Evolutionary conservation across 192 early-diverging fungal species (phyloP), one percentile per base, ranked within the genome.

Genomic region (Podila clonocystis): DNA sequence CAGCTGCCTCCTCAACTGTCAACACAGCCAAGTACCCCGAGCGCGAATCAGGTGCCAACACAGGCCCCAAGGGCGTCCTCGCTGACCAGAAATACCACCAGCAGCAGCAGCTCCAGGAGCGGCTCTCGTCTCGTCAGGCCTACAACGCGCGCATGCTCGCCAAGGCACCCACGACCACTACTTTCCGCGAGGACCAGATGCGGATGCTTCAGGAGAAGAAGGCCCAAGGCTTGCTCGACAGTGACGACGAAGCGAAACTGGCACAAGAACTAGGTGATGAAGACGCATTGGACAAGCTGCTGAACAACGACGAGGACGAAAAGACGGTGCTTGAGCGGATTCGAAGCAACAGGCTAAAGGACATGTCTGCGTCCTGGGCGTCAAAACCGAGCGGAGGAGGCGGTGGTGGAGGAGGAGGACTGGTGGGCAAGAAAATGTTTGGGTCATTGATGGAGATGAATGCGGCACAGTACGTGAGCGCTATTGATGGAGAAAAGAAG

Each of bases 21-120:
- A 45, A 22, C 5, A 24, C 60, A 0, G 60, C 38, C 50, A 75
- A 59, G 20, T 80, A 80, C 20, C 77, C 77, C 20, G 77, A 83
- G 33, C 74, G 74, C 9, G 79, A 67, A 1, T 64, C 67, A 2
- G 77, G 82, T 7, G 72, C 82, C 34, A 84, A 86, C 19, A 88
- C 89, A 7, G 89, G 89, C 5, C 89, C 89, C 50, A 90, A 90
- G 66, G 89, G 87, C 50, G 87, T 90, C 2, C 75, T 86, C 28
- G 85, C 87, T 7, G 89, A 90, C 68, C 85, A 87, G 36, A 84
- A 67, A 22, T 83, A 85, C 64, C 83, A 90, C 60, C 65, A 84
- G 12, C 73, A 82, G 30, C 65, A 80, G 36, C 62, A 76, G 52
- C 50, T 67, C 19, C 82, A 82, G 67, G 67, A 67, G n/a, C 58